phyloP scores from a whole-genome alignment of 1,284 basidiomycete genomes.

The Fomitiporia mediterranea region DNA sequence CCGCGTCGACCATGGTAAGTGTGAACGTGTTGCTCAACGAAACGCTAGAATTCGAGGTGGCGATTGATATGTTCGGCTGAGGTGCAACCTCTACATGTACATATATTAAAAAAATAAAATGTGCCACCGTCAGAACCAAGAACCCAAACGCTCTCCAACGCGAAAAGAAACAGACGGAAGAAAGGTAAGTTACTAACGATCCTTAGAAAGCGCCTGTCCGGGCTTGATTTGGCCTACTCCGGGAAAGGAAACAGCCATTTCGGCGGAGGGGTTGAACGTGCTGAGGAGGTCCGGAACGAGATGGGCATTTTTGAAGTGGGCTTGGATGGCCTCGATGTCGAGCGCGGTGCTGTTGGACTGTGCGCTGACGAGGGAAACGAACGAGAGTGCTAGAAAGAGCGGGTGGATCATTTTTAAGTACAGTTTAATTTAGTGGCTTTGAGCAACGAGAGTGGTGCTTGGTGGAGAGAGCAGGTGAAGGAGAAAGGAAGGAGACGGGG shows the following conservation, averaged over 20 bases:
- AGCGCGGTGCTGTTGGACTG: slow-evolving; percentile 37
- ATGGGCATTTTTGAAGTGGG: slow-evolving; percentile 53
- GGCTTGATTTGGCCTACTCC: slow-evolving; percentile 46
- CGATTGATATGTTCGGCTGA: slow-evolving; percentile 46
- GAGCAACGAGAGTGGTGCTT: background rate
- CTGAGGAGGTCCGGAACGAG: slow-evolving; percentile 56
- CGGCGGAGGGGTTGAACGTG: slow-evolving; percentile 51
- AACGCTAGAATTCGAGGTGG: slow-evolving; percentile 42
- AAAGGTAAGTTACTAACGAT: slow-evolving; percentile 38
- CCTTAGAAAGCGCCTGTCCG: slow-evolving; percentile 54
- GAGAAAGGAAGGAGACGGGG: slow-evolving; percentile 3
- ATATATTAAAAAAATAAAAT: slow-evolving; percentile 23
- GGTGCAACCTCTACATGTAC: slow-evolving; percentile 43
- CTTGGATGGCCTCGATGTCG: slow-evolving; percentile 50
- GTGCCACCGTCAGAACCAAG: no score
- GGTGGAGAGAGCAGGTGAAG: slow-evolving; percentile 15
- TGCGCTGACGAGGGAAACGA: slow-evolving; percentile 38
- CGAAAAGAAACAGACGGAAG: background rate
- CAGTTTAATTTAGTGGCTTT: background rate
- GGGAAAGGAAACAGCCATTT: slow-evolving; percentile 49
- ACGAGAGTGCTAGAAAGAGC: slow-evolving; percentile 33
- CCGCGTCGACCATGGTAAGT: slow-evolving; percentile 69
- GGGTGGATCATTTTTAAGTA: slow-evolving; percentile 12
- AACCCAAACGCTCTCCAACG: no score
- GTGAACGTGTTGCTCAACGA: slow-evolving; percentile 49